Conservation (phyloP, 495 filamentous ascomycete genomes). For the Aspergillus asperescens region DNA sequence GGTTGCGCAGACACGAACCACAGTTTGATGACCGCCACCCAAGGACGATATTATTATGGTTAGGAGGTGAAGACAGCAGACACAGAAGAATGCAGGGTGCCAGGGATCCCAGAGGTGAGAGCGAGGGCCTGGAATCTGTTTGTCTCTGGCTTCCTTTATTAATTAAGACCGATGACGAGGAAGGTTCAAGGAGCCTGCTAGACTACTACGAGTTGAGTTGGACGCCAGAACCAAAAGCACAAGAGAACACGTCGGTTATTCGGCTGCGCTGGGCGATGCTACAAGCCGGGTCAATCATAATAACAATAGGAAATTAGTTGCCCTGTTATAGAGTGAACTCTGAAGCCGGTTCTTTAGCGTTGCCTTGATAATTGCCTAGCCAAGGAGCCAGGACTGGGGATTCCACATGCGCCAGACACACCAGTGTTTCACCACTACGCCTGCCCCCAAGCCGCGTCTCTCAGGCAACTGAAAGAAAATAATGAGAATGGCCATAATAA, state of each 20-base stretch:
- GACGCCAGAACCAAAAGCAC: background rate
- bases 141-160: background rate
- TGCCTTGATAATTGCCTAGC: slow-evolving; percentile 1
- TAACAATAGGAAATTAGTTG: too few relatives aligned
- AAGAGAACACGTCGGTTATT: slow-evolving; percentile 1
- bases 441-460: slow-evolving; percentile 21
- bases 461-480: slow-evolving; percentile 30
- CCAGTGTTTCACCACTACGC: slow-evolving; percentile 40
- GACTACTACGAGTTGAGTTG: background rate
- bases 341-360: background rate
- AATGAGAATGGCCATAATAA: background rate
- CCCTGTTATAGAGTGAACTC: background rate
- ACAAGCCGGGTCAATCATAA: slow-evolving; percentile 5
- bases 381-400: slow-evolving; percentile 11
- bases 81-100: background rate
- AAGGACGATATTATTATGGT: background rate
- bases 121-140: background rate
- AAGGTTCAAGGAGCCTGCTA: background rate
- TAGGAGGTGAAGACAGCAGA: background rate
- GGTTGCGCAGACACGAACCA: slow-evolving; percentile 17
- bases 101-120: background rate
- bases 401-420: slow-evolving; percentile 24
- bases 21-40: background rate
- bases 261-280: slow-evolving; percentile 5
- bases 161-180: background rate